A percentile compares a stretch with the other conserved stretches of the same genome.
Conservation (phyloP, 495 filamentous ascomycete genomes). For the Opeltia flavorubescens region DNA sequence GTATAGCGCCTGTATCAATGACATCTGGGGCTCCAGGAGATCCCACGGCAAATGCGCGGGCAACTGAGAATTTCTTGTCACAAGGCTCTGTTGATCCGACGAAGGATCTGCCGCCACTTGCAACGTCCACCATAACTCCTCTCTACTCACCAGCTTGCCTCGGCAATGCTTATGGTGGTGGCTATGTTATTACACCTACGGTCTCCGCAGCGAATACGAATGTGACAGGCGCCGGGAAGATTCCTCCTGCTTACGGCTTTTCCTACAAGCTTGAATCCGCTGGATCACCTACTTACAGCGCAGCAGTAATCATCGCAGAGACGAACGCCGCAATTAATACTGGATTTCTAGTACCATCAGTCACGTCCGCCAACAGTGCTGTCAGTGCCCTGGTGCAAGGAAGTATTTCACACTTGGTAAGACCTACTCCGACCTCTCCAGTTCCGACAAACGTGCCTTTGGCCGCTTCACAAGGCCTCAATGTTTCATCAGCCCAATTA, state of each 20-base stretch:
- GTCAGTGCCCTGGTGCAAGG: too few species aligned
- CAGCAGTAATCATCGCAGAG: neutral
- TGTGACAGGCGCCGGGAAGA: neutral
- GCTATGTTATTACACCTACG: slow-evolving; percentile 14
- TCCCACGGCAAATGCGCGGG: slow-evolving; percentile 7
- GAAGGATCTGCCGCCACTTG: slow-evolving; percentile 2
- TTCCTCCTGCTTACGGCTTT: slow-evolving; percentile 17
- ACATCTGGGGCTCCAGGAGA: slow-evolving; percentile 6
- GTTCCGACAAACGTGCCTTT: too few species aligned
- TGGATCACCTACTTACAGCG: neutral
- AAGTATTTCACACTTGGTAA: too few species aligned
- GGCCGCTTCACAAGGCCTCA: neutral
- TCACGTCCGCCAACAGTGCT: neutral
- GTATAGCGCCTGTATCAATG: neutral
- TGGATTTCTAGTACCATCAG: neutral
- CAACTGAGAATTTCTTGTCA: neutral
- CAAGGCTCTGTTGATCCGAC: neutral
- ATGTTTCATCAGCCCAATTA: neutral
- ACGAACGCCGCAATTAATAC: too few species aligned
- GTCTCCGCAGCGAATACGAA: slow-evolving; percentile 9
- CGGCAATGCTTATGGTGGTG: slow-evolving; percentile 18
- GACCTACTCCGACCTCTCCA: too few species aligned
- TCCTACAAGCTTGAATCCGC: slow-evolving; percentile 1
- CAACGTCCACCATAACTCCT: slow-evolving; percentile 11
- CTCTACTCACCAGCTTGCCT: slow-evolving; percentile 14